A percentile compares a stretch with the other conserved stretches of the same genome.
These are phyloP conservation scores for Pseudoneurospora amorphoporcata DNA, from an alignment of 495 filamentous ascomycete species.

Conservation along the genomic window DNA sequence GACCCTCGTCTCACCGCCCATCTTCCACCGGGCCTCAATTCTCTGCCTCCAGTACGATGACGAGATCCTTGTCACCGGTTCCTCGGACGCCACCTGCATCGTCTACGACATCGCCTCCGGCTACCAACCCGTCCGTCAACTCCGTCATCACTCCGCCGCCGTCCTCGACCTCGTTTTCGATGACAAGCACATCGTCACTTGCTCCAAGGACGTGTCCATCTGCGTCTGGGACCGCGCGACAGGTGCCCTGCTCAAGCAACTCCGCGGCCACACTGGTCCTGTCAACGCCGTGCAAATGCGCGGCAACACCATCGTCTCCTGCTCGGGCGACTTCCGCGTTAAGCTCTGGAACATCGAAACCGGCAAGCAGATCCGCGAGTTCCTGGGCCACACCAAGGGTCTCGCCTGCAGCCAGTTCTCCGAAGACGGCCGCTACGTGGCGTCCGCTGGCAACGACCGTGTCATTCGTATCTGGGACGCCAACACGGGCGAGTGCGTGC, in stretches of 20 bases:
- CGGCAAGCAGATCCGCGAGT: conserved; percentile 78
- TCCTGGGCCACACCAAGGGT: conserved; percentile 75
- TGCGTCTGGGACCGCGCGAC: conserved; percentile 86
- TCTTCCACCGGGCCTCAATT: conserved; percentile 76
- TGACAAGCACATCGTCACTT: conserved; percentile 83
- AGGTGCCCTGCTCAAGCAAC: conserved; percentile 57
- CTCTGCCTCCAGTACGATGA: conserved; percentile 93
- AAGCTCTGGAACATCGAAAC: conserved; percentile 91
- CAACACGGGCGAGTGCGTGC: conserved; percentile 72
- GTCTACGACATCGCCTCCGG: conserved; percentile 72
- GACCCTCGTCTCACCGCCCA: conserved; percentile 37
- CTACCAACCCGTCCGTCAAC: conserved; percentile 67
- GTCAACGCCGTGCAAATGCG: conserved; percentile 94
- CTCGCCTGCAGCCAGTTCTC: conserved; percentile 93
- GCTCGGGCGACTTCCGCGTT: conserved; percentile 83
- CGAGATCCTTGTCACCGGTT: conserved; percentile 85
- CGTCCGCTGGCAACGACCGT: conserved; percentile 88
- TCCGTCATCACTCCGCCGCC: conserved; percentile 68
- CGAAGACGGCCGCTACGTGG: conserved; percentile 77
- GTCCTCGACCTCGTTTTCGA: conserved; percentile 92
- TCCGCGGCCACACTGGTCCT: conserved; percentile 76
- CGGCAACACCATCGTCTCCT: conserved; percentile 82
- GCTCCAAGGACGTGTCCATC: conserved; percentile 87
- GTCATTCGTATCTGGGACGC: conserved; percentile 92
- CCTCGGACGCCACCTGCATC: conserved; percentile 85